These are phyloP conservation scores for Stentor roeselii DNA, from an alignment of 73 alveolate genomes.

Conservation along the genomic window DNA sequence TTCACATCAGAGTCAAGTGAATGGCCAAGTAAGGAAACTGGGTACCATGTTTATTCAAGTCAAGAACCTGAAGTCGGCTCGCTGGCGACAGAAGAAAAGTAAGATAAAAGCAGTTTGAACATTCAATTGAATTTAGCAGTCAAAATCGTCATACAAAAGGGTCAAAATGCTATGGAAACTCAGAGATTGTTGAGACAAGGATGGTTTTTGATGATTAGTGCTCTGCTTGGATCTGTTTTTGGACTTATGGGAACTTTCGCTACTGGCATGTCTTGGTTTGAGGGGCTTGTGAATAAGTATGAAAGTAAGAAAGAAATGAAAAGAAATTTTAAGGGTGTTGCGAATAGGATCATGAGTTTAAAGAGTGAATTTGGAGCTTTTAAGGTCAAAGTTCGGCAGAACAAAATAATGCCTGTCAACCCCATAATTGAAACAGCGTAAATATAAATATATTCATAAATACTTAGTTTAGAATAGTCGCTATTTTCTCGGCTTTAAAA, in stretches of 20 bases:
- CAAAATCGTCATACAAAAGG: neutral
- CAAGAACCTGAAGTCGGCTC: neutral
- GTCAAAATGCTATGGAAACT: neutral
- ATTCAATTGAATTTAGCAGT: neutral
- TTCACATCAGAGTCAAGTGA: neutral
- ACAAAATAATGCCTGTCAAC: too few species aligned
- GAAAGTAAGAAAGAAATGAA: neutral
- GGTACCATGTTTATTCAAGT: neutral
- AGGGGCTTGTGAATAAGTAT: neutral
- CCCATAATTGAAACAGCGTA: too few species aligned
- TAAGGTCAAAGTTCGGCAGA: too few species aligned
- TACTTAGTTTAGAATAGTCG: too few species aligned
- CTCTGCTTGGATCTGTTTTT: neutral
- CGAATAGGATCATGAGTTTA: neutral
- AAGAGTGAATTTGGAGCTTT: too few species aligned
- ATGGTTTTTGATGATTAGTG: neutral
- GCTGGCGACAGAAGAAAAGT: neutral
- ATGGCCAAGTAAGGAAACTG: slow-evolving; percentile 6
- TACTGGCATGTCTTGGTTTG: neutral
- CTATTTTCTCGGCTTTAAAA: too few species aligned
- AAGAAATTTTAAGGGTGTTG: neutral
- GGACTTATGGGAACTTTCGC: neutral
- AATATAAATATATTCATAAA: too few species aligned
- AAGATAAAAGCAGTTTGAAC: neutral
- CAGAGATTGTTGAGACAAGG: neutral